Conservation (phyloP, 371 early-diverging fungal species). For the Umbelopsis sp. region DNA sequence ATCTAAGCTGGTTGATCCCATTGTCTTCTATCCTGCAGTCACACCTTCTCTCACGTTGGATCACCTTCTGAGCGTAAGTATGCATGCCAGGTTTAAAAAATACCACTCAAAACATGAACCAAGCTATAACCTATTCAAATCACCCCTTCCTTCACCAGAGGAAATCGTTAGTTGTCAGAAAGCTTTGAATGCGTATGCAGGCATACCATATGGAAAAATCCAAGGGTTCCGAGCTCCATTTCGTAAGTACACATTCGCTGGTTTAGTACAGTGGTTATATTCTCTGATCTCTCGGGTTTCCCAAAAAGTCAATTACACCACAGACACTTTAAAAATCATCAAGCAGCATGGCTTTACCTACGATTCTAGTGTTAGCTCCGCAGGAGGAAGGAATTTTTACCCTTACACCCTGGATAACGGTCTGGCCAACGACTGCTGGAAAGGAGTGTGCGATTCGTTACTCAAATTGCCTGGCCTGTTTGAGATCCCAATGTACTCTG, state of each 20-base stretch:
- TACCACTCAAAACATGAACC: neutral
- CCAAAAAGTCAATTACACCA: slow-evolving; percentile 54
- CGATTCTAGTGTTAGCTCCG: slow-evolving; percentile 66
- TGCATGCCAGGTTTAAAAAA: neutral
- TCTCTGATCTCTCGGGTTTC: neutral
- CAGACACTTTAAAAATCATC: slow-evolving; percentile 49
- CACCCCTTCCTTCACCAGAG: slow-evolving; percentile 25
- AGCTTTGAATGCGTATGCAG: slow-evolving; percentile 63
- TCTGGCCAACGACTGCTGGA: slow-evolving; percentile 71
- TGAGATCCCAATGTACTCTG: slow-evolving; percentile 72
- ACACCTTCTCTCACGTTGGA: slow-evolving; percentile 66
- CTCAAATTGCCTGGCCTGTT: slow-evolving; percentile 66
- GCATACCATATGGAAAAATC: slow-evolving; percentile 67
- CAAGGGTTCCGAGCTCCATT: slow-evolving; percentile 74
- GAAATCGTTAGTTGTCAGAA: slow-evolving; percentile 57
- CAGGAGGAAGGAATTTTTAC: slow-evolving; percentile 55
- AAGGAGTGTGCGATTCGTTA: slow-evolving; percentile 48
- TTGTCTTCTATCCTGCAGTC: slow-evolving; percentile 30
- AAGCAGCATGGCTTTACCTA: slow-evolving; percentile 61
- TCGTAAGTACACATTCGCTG: slow-evolving; percentile 1
- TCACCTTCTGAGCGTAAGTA: slow-evolving; percentile 45
- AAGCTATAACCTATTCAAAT: neutral
- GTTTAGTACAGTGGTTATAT: no score
- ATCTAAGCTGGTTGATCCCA: no score
- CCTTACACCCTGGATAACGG: slow-evolving; percentile 78